Evolutionary conservation across 768 basidiomycete species (phyloP), one percentile per base, ranked within the genome.

Genomic region (Pleurotus ostreatus): DNA sequence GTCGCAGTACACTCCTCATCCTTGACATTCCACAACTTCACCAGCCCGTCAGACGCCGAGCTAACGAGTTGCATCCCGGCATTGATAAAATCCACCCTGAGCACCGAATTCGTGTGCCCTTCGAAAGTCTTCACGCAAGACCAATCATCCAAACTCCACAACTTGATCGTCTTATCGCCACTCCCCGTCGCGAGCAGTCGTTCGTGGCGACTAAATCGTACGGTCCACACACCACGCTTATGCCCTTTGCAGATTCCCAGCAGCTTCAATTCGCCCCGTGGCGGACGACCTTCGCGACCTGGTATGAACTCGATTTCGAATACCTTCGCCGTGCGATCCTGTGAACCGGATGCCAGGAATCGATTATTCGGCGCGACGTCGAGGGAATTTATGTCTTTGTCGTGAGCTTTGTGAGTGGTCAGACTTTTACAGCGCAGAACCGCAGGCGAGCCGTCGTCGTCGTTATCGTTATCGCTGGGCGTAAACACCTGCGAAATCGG

Each of bases 301-400:
- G 68, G 62, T 41, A 61, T 66, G 62, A 88, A 90, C 20, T 81
- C 77, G 49, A 98, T 83, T 56, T 83, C 81, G 70, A 87, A 99
- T 15, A 99, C 73, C 66, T 98, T 98, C 55, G 91, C 93, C 11
- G 92, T 92, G 57, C 89, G 89, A 71, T 99, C 97, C 68, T 98
- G 97, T 16, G 94, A 97, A 18, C 94, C 97, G 2, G 95, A 96
- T 7, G 86, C 96, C 45, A 98, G 80, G 56, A 95, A 71, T 58
- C 78, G 79, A 68, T 97, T 92, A 66, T 96, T 92, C 4, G 93
- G 94, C 2, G 96, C 78, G 13, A 98, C 77, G 68, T 98, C 97
- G 40, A 99, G 79, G 55, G 94, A 85, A 70, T 99, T 99, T 73
- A 99, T 98, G 71, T 98, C 97, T 73, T 98, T 98, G 55, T 98